Evolutionary conservation across 306 rosid genomes (phyloP), one percentile per base, ranked within the genome.

Genomic region (Boehmeria nivea): DNA sequence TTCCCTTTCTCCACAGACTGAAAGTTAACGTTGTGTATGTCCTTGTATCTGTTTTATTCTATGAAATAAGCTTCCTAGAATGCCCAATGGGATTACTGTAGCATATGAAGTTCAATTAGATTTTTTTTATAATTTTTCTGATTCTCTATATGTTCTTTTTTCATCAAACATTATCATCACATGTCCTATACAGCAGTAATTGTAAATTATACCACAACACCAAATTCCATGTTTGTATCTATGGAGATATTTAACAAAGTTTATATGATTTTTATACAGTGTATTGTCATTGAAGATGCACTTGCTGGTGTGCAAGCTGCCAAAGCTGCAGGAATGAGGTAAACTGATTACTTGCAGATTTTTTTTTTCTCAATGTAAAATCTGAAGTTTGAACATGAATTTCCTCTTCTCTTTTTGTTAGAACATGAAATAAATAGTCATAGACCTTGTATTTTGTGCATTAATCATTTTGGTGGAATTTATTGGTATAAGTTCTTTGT

Each of bases 301-400:
- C 72, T 87, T 53, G 98, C 93, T 48, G 98, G 98, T 55, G 89
- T 91, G 46, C 96, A 84, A 75, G 98, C 98, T 70, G 96, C 98
- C 79, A 81, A 78, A 45, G 83, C 95, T 76, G 98, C 98, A 12
- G 72, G 78, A 71, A 91, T 91, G 96, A 87, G 96, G 98, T 84
- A 80, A 54, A 36, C 6, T 38, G 19, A 48, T 39, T 54, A 49
- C n/a, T 28, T 38, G 8, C 25, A 15, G 52, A 14, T 54, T 34
- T 24, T 61, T 38, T 38, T 26, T 24, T 21, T 20, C 25, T 63
- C 48, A 24, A 51, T 10, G 39, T 38, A 33, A 47, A n/a, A 6
- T 62, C 56, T 37, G 22, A 19, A 6, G n/a, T 64, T 51, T 61
- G 12, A 28, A 24, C 59, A 19, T 57, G 51, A 33, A 60, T 12